phyloP scores from a whole-genome alignment of 345 rosid species.

The Psidium guajava region DNA sequence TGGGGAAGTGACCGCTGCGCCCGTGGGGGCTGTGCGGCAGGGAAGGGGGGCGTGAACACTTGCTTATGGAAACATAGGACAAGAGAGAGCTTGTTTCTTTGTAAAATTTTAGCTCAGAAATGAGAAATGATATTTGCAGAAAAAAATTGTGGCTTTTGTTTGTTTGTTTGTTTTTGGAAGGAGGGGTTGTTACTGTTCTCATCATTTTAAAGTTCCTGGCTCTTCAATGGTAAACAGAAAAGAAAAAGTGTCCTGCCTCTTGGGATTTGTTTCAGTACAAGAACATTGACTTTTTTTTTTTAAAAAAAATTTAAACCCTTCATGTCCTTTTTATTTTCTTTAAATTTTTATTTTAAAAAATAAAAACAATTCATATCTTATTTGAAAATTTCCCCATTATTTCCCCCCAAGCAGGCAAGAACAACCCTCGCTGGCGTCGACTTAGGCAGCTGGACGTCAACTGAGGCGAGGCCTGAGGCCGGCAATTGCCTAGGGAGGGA shows the following conservation, averaged over 20 bases:
- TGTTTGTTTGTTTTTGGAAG: no score
- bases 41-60: neutral
- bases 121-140: neutral
- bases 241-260: neutral
- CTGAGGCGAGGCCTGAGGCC: no score
- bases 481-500: no score
- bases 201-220: neutral
- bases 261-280: neutral
- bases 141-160: neutral
- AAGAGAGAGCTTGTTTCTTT: neutral
- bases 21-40: neutral
- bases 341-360: no score
- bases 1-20: neutral
- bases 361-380: no score
- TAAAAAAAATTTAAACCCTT: no score
- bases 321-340: no score
- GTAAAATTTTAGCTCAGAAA: neutral
- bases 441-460: no score
- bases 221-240: neutral
- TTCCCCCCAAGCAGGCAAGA: no score
- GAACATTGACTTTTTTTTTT: neutral
- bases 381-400: no score
- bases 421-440: no score
- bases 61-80: neutral
- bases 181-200: neutral